These are phyloP conservation scores for Claviceps fusiformis DNA, from an alignment of 2,329 filamentous ascomycete species.

Conservation along the genomic window DNA sequence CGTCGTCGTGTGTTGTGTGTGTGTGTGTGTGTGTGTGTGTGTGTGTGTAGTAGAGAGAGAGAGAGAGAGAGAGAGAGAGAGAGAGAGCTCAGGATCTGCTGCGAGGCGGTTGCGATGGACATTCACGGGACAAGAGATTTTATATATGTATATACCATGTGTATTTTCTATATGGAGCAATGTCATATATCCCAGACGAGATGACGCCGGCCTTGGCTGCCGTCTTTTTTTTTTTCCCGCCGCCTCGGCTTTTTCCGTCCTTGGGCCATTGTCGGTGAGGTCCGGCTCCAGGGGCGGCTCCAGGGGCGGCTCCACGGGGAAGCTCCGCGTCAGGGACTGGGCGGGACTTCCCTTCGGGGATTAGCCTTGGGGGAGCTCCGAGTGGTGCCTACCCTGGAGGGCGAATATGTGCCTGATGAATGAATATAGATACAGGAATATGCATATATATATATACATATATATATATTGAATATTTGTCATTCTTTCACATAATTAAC, in stretches of 20 bases:
- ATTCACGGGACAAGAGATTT: neutral
- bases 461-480: too few species aligned
- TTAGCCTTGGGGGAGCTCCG: neutral
- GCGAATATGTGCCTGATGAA: too few species aligned
- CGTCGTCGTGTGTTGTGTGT: too few species aligned
- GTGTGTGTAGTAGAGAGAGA: neutral
- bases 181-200: too few species aligned
- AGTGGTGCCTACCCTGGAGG: neutral
- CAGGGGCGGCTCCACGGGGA: constrained; percentile 10
- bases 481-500: too few species aligned
- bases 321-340: constrained; percentile 14
- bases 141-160: neutral
- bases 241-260: neutral
- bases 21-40: neutral
- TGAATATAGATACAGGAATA: too few species aligned
- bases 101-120: too few species aligned
- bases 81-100: neutral
- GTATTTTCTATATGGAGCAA: too few species aligned
- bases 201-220: neutral
- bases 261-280: neutral
- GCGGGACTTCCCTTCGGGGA: constrained; percentile 6
- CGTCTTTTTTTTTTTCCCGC: neutral
- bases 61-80: neutral
- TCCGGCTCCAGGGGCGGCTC: too few species aligned
- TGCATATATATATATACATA: too few species aligned